phyloP scores from a whole-genome alignment of 129 eudicot genomes.

The Sambucus nigra region DNA sequence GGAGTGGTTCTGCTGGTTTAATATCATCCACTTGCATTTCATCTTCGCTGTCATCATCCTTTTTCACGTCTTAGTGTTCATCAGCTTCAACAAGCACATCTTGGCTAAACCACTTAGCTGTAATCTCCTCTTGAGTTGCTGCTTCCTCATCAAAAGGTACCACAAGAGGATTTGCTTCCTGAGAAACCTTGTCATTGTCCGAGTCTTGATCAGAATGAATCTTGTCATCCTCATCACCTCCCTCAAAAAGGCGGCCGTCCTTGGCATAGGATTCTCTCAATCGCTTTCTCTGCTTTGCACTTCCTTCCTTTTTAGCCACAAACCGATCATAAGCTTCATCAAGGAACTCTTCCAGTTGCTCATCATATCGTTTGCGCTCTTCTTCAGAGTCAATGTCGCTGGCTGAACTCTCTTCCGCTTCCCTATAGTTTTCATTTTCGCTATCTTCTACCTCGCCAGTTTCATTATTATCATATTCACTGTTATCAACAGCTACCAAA shows the following conservation, averaged over 20 bases:
- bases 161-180: conserved; percentile 77
- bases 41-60: conserved; percentile 45
- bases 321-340: conserved; percentile 74
- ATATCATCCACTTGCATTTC: conserved; percentile 51
- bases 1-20: conserved; percentile 14
- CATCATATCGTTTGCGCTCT: conserved; percentile 70
- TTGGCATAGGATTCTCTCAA: conserved; percentile 41
- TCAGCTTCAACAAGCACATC: conserved; percentile 59
- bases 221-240: conserved; percentile 33
- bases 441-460: conserved; percentile 33
- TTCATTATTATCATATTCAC: conserved; percentile 53
- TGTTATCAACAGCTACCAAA: conserved; percentile 68
- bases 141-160: conserved; percentile 43
- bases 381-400: conserved; percentile 83
- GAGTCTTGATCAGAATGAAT: conserved; percentile 63
- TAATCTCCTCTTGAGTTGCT: conserved; percentile 62
- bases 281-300: conserved; percentile 73
- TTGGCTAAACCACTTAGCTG: conserved; percentile 68
- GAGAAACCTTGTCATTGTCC: conserved; percentile 40
- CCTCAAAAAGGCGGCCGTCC: conserved; percentile 57
- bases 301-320: conserved; percentile 60
- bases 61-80: conserved; percentile 25
- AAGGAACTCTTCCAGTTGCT: conserved; percentile 53
- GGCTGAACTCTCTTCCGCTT: conserved; percentile 26
- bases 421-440: conserved; percentile 45